These are phyloP conservation scores for Gentiana macrophylla DNA, from an alignment of 257 asterid genomes.

Conservation along the genomic window DNA sequence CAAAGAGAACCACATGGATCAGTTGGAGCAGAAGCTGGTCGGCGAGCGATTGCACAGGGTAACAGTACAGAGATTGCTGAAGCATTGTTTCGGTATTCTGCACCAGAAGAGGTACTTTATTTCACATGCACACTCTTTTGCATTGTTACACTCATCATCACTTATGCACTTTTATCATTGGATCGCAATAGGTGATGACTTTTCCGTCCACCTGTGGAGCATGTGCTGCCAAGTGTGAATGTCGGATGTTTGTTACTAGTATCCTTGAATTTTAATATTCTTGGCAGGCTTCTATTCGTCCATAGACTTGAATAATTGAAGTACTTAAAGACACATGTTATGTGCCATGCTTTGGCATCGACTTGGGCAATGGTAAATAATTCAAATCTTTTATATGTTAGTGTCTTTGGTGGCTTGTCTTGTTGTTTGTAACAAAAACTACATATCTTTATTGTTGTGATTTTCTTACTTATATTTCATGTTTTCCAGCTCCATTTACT, in stretches of 20 bases:
- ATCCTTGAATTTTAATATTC: slow-evolving; percentile 36
- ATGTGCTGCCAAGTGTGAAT: slow-evolving; percentile 59
- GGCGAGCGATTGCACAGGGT: slow-evolving; percentile 88
- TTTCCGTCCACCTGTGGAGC: slow-evolving; percentile 90
- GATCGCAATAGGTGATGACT: slow-evolving; percentile 65
- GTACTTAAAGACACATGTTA: not conserved
- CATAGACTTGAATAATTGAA: not conserved
- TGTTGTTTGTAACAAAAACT: too few species aligned
- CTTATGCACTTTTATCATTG: slow-evolving; percentile 4
- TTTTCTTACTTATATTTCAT: too few species aligned
- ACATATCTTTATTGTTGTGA: too few species aligned
- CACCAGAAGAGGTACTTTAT: slow-evolving; percentile 83
- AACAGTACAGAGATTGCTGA: slow-evolving; percentile 67
- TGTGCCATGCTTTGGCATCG: too few species aligned
- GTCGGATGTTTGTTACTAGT: slow-evolving; percentile 93
- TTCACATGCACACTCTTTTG: not conserved
- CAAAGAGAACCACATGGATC: slow-evolving; percentile 74
- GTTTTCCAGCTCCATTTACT: too few species aligned
- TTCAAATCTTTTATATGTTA: too few species aligned
- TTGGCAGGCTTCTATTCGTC: not conserved
- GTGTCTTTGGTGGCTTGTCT: too few species aligned
- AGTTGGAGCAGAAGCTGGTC: slow-evolving; percentile 85
- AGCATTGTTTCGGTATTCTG: slow-evolving; percentile 78
- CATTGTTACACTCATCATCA: not conserved
- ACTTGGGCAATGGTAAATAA: too few species aligned